A percentile compares a stretch with the other conserved stretches of the same genome.
Evolutionary conservation across 2,329 filamentous ascomycete genomes (phyloP).

Genomic region (Microdochium nivale): DNA sequence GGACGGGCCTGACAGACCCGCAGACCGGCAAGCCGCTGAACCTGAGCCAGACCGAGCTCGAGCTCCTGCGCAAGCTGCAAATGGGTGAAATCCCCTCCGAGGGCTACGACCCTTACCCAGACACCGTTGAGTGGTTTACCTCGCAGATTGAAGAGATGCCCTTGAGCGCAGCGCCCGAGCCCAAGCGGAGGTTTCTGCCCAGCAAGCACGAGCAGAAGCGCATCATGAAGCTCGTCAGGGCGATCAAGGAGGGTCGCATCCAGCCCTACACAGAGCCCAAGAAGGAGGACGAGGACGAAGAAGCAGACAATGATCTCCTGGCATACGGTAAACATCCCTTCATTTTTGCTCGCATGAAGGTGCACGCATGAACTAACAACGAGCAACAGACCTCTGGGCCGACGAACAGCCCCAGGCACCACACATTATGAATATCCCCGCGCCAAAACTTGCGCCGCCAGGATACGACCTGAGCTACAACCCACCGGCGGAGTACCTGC

Average conservation of each 20-base stretch:
- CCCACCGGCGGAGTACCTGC: constrained; percentile 88
- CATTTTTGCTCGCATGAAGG: background rate
- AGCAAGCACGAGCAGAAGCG: constrained; percentile 96
- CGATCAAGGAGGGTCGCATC: constrained; percentile 90
- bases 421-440: constrained; percentile 89
- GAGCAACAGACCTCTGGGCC: constrained; percentile 69
- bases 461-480: constrained; percentile 96
- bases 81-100: constrained; percentile 82
- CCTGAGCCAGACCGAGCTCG: constrained; percentile 77
- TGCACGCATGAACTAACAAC: background rate
- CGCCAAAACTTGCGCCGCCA: constrained; percentile 86
- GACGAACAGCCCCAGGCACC: constrained; percentile 77
- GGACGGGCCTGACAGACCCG: constrained; percentile 92
- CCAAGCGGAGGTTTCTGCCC: constrained; percentile 89
- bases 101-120: constrained; percentile 88
- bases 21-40: constrained; percentile 88
- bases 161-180: constrained; percentile 86
- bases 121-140: constrained; percentile 91
- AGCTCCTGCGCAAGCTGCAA: constrained; percentile 80
- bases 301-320: constrained; percentile 53
- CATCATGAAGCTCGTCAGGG: constrained; percentile 93
- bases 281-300: constrained; percentile 63
- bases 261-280: constrained; percentile 76
- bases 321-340: background rate
- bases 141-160: constrained; percentile 90